Conservation (phyloP, 495 filamentous ascomycete species). For the Aspergillus mulundensis region DNA sequence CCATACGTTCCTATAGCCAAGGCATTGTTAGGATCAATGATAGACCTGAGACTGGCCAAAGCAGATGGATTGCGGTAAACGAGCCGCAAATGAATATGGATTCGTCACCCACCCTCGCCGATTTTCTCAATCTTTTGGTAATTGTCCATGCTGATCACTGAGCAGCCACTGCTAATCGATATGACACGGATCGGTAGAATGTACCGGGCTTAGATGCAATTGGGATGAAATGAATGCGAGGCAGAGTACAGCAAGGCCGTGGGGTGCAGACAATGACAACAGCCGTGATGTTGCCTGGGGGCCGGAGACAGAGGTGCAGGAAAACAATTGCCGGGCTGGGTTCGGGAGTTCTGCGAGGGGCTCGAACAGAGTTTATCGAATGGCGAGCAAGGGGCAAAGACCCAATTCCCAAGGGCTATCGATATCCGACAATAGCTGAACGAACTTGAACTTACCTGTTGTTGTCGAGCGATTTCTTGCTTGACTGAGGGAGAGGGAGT, state of each 20-base stretch:
- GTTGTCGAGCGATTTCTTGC: constrained; percentile 7
- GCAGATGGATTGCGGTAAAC: not conserved
- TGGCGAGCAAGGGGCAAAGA: not conserved
- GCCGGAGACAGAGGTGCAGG: constrained; percentile 18
- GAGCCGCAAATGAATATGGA: not conserved
- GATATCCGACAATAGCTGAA: constrained; percentile 6
- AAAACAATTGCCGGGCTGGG: constrained; percentile 15
- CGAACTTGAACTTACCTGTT: constrained; percentile 13
- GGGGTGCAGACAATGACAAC: constrained; percentile 15
- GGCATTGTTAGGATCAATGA: not conserved
- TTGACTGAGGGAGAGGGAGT: constrained; percentile 5
- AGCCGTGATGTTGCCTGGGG: constrained; percentile 16
- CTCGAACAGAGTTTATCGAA: not conserved
- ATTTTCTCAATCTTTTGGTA: constrained; percentile 99
- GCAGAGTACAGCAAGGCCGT: constrained; percentile 9
- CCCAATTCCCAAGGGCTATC: constrained; percentile 10
- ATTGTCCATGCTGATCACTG: constrained; percentile 75
- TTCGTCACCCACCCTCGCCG: constrained; percentile 71
- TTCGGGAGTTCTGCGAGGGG: constrained; percentile 13
- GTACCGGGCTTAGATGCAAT: not conserved
- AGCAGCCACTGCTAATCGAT: constrained; percentile 2
- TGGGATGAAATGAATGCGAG: not conserved
- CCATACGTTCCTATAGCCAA: constrained; percentile 71
- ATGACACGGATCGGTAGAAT: constrained; percentile 11
- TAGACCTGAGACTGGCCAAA: not conserved